Base-by-base conservation (phyloP, 305 asterid genomes). In the Plantago lanceolata region DNA sequence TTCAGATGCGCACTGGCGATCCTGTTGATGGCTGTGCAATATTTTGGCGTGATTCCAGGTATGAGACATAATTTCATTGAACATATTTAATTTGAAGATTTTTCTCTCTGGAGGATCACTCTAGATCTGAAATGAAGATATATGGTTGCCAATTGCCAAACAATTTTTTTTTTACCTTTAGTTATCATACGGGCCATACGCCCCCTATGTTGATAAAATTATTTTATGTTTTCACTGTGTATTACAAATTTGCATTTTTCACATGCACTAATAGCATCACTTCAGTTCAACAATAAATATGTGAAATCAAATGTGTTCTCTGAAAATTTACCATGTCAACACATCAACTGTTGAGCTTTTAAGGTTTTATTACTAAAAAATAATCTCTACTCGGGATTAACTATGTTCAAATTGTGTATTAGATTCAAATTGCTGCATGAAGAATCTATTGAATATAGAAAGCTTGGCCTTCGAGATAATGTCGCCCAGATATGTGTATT, bases 401-500 rank as follows among this genome's bases (percentile, higher is more conserved):
- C 60, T 19, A 43, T 69, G 68, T 67, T 62, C 63, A 58, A 48
- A 24, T 59, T 66, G 33, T 74, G 56, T 81, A 61, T 69, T 67
- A 93, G 99, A 76, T 93, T 93, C 90, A 93, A 87, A 86, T 68
- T 93, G 90, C 64, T 87, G 78, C 85, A 79, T 66, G 99, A 90
- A 72, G 99, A 93, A 71, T 85, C 85, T 62, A 75, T 93, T 74
- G 96, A 93, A 76, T 93, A 76, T 75, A 79, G 65, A 71, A 80
- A 78, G 78, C 82, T 82, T 71, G 94, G 92, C 57, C 96, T 93
- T 64, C 92, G 99, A 73, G 92, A 90, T 75, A 93, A 93, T 81
- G 97, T 93, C 70, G 95, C 97, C 69, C 99, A 93, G 79, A 93
- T 90, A 82, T 87, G 93, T 69, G 97, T 90, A 33, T 79, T 93